phyloP scores from a whole-genome alignment of 2,329 filamentous ascomycete species.

The Monilinia fructicola region DNA sequence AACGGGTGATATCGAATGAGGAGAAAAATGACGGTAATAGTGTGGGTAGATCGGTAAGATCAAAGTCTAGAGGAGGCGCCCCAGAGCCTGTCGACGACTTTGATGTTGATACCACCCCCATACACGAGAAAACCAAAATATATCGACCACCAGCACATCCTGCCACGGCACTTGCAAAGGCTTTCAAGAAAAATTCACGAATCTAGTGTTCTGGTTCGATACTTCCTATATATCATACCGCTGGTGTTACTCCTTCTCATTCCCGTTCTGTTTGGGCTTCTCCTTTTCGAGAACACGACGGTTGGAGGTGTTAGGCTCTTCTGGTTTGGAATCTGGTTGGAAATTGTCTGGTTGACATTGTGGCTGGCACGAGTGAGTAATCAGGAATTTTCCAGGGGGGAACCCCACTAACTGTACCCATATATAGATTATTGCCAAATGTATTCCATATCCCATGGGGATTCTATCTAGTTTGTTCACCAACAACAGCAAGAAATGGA shows the following conservation, averaged over 20 bases:
- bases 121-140: constrained; percentile 64
- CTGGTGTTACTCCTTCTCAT: constrained; percentile 64
- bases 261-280: constrained; percentile 63
- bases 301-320: constrained; percentile 74
- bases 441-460: constrained; percentile 60
- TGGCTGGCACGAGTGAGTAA: constrained; percentile 67
- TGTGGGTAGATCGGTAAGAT: constrained; percentile 38
- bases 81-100: constrained; percentile 59
- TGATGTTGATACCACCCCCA: constrained; percentile 56
- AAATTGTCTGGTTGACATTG: constrained; percentile 87
- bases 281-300: constrained; percentile 58
- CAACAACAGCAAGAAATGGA: constrained; percentile 90
- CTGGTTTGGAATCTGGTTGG: constrained; percentile 95
- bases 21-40: constrained; percentile 37
- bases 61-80: constrained; percentile 51
- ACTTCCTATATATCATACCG: constrained; percentile 70
- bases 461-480: constrained; percentile 70
- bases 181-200: constrained; percentile 64
- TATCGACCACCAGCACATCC: constrained; percentile 66
- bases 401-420: constrained; percentile 22
- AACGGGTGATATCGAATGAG: constrained; percentile 51
- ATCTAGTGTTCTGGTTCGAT: constrained; percentile 66
- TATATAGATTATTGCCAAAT: constrained; percentile 59
- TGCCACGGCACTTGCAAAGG: constrained; percentile 58
- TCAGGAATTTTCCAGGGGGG: neutral